Evolutionary conservation across 495 filamentous ascomycete species (phyloP).

Genomic region (Friedmanniomyces simplex): DNA sequence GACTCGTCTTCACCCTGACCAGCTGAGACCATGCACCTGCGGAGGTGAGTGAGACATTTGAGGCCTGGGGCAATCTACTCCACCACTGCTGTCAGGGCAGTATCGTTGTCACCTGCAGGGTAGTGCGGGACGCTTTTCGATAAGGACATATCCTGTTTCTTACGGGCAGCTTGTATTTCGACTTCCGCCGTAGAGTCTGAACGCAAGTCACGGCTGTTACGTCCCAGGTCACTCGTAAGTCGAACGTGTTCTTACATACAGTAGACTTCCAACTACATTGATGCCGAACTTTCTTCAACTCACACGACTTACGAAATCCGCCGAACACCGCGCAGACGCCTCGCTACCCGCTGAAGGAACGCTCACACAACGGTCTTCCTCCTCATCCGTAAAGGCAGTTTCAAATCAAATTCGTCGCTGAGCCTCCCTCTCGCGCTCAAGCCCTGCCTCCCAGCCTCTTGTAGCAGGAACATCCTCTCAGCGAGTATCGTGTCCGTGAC

Average conservation of each 20-base stretch:
- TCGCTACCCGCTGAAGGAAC: not conserved
- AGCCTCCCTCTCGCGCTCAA: slow-evolving; percentile 11
- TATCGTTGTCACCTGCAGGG: not conserved
- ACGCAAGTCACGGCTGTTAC: too few species aligned
- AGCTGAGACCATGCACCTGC: not conserved
- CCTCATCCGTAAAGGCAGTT: slow-evolving; percentile 18
- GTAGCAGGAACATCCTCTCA: slow-evolving; percentile 15
- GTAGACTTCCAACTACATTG: too few species aligned
- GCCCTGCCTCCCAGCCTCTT: slow-evolving; percentile 19
- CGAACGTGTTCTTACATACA: too few species aligned
- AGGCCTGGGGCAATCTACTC: not conserved
- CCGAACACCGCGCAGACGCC: not conserved
- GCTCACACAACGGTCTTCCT: not conserved
- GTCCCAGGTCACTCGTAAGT: too few species aligned
- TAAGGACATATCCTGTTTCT: too few species aligned
- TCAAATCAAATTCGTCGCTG: slow-evolving; percentile 14
- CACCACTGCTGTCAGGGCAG: not conserved
- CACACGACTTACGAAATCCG: too few species aligned
- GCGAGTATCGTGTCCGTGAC: slow-evolving; percentile 13
- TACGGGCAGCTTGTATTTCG: too few species aligned
- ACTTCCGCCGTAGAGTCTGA: too few species aligned
- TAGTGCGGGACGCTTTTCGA: too few species aligned
- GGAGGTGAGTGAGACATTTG: not conserved
- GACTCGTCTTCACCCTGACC: not conserved
- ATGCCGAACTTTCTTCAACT: too few species aligned